Conservation (phyloP, 345 rosid species). For the Sonneratia alba region DNA sequence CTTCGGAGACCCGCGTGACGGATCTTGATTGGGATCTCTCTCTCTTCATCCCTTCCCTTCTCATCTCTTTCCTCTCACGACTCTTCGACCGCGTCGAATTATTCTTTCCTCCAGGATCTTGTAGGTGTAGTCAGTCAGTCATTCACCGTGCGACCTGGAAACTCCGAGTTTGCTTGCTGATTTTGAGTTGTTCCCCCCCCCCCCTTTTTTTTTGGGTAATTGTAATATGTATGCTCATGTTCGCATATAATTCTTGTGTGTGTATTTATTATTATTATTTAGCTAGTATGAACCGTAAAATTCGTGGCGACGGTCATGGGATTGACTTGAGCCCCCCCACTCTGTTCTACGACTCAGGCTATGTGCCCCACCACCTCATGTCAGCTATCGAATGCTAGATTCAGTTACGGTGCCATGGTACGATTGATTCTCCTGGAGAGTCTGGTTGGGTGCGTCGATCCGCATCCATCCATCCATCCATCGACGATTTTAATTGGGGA, state of each 20-base stretch:
- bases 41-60: no score
- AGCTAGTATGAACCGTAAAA: background rate
- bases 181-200: background rate
- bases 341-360: no score
- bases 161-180: constrained; percentile 4
- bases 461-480: no score
- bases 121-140: constrained; percentile 4
- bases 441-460: no score
- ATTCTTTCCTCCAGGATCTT: background rate
- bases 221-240: background rate
- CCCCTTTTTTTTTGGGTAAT: background rate
- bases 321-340: background rate
- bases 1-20: background rate
- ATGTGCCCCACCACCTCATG: no score
- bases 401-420: no score
- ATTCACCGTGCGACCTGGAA: background rate
- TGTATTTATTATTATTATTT: background rate
- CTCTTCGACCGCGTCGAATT: no score
- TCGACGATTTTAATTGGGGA: no score
- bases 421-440: no score
- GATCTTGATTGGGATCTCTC: background rate
- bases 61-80: no score
- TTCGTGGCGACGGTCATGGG: background rate
- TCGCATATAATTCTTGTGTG: constrained; percentile 3
- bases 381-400: no score